A percentile compares a stretch with the other conserved stretches of the same genome.
Evolutionary conservation across 2,329 filamentous ascomycete genomes (phyloP).

Genomic region (Neonectria punicea): DNA sequence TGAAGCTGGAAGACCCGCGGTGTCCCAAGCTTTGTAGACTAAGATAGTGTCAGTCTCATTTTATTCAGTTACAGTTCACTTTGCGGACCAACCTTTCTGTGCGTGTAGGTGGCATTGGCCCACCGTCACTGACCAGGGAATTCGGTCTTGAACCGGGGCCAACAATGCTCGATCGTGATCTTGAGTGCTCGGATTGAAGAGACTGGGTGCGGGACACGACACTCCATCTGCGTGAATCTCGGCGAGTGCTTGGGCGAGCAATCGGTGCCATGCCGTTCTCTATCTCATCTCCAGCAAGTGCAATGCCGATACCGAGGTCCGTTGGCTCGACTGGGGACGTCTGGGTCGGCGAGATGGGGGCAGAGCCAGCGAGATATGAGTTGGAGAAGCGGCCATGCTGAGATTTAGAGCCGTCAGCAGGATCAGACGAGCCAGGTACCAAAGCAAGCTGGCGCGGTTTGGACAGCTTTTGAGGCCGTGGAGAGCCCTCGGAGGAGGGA

Average conservation of each 20-base stretch:
- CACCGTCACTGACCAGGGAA: conserved; percentile 31
- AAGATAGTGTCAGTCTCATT: conserved; percentile 32
- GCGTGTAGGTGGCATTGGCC: conserved; percentile 29
- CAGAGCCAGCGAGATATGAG: conserved; percentile 46
- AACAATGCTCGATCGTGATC: conserved; percentile 26
- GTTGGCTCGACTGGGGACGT: conserved; percentile 27
- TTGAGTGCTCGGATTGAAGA: conserved; percentile 34
- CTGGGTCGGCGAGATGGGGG: conserved; percentile 32
- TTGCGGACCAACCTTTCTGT: conserved; percentile 40
- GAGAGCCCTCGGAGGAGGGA: conserved; percentile 57
- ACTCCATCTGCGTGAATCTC: conserved; percentile 29
- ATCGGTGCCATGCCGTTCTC: conserved; percentile 25
- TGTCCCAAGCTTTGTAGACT: conserved; percentile 31
- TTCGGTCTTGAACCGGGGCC: conserved; percentile 26
- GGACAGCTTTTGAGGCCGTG: conserved; percentile 60
- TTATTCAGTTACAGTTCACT: conserved; percentile 5
- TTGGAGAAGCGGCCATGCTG: conserved; percentile 45
- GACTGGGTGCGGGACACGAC: conserved; percentile 29
- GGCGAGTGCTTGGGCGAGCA: conserved; percentile 30
- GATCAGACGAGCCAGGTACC: conserved; percentile 55
- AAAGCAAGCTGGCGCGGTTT: conserved; percentile 58
- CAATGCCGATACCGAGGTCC: conserved; percentile 33
- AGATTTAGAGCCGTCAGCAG: conserved; percentile 44
- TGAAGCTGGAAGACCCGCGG: conserved; percentile 30
- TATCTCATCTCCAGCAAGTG: conserved; percentile 28